A percentile compares a stretch with the other conserved stretches of the same genome.
Evolutionary conservation across 805 yeast genomes (phyloP).

Genomic region (Candida khao-thaluensis): DNA sequence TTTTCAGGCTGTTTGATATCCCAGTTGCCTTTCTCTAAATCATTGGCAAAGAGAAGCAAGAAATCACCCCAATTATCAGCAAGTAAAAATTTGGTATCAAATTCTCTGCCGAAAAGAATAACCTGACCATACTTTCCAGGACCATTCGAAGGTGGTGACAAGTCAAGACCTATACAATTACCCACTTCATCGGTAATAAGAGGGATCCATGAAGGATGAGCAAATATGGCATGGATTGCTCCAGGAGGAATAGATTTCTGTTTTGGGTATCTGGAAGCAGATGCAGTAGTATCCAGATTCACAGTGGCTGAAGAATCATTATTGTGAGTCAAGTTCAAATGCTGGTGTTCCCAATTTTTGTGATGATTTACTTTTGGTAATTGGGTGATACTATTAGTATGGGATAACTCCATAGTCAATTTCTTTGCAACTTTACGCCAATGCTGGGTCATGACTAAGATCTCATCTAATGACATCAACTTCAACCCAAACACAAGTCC

Average conservation of each 20-base stretch:
- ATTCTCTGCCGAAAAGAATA: constrained; percentile 90
- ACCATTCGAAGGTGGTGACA: constrained; percentile 66
- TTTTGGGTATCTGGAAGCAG: constrained; percentile 8
- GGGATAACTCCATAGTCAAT: constrained; percentile 25
- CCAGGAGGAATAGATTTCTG: constrained; percentile 75
- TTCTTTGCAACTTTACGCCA: constrained; percentile 76
- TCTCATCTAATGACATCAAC: constrained; percentile 75
- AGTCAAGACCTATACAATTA: constrained; percentile 87
- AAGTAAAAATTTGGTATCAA: constrained; percentile 82
- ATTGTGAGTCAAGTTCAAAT: constrained; percentile 7
- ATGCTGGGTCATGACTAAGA: constrained; percentile 74
- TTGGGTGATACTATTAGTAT: constrained; percentile 20
- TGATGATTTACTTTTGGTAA: constrained; percentile 20
- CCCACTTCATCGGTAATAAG: constrained; percentile 85
- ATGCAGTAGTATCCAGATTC: not conserved
- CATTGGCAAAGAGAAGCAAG: constrained; percentile 77
- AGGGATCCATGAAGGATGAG: constrained; percentile 93
- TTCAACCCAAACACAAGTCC: constrained; percentile 82
- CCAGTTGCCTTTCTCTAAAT: constrained; percentile 82
- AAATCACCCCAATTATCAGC: constrained; percentile 92
- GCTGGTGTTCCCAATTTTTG: constrained; percentile 3
- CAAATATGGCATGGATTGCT: constrained; percentile 69
- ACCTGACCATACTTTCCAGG: constrained; percentile 76
- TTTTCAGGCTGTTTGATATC: constrained; percentile 59
- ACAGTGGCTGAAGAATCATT: constrained; percentile 8